Evolutionary conservation across 2,329 filamentous ascomycete genomes (phyloP).

Genomic region (Zasmidium angulare): DNA sequence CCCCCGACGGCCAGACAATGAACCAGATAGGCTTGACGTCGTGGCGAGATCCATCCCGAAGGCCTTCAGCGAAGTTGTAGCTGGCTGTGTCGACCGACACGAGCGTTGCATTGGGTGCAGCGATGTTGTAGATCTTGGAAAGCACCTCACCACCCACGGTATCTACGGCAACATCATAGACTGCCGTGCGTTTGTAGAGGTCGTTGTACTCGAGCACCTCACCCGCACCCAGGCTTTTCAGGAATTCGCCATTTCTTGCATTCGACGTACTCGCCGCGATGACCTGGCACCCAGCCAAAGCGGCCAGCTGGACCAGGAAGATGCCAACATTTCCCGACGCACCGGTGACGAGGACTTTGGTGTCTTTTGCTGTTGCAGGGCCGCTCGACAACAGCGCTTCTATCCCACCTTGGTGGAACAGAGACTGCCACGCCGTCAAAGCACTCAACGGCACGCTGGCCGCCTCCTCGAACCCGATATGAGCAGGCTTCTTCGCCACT

Average conservation of each 20-base stretch:
- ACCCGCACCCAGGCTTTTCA: slow-evolving; percentile 37
- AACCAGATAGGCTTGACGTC: neutral
- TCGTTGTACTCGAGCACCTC: slow-evolving; percentile 41
- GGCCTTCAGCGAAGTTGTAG: slow-evolving; percentile 24
- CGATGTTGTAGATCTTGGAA: neutral
- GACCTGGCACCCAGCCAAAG: slow-evolving; percentile 36
- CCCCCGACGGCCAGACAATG: neutral
- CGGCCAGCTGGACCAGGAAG: slow-evolving; percentile 43
- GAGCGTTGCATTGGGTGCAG: neutral
- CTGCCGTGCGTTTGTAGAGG: neutral
- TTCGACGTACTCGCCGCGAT: slow-evolving; percentile 38
- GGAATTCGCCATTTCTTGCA: slow-evolving; percentile 32
- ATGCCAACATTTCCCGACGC: slow-evolving; percentile 43
- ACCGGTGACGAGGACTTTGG: slow-evolving; percentile 42
- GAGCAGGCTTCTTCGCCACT: slow-evolving; percentile 36
- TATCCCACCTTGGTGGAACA: slow-evolving; percentile 33
- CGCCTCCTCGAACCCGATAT: slow-evolving; percentile 38
- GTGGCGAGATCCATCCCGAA: neutral
- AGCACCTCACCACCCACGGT: slow-evolving; percentile 10
- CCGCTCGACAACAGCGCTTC: neutral
- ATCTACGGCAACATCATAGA: slow-evolving; percentile 13
- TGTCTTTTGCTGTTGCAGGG: slow-evolving; percentile 7
- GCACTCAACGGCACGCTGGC: slow-evolving; percentile 43
- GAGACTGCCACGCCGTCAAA: slow-evolving; percentile 43
- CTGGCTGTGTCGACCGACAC: slow-evolving; percentile 9